phyloP scores from a whole-genome alignment of 345 rosid genomes.

The Eucalyptus coolabah region DNA sequence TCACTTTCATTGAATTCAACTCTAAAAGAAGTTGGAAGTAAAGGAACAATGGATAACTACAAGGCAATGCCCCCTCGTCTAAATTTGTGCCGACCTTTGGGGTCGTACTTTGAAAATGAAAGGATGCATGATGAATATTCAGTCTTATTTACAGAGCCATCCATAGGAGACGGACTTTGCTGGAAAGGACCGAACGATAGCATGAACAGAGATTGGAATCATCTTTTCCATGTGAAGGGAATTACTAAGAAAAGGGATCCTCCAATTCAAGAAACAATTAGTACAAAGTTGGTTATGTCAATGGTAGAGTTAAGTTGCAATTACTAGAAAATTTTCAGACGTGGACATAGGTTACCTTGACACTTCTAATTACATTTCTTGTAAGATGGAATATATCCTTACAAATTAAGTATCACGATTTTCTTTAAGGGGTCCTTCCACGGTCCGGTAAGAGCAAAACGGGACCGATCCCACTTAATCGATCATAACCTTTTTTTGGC shows the following conservation, averaged over 20 bases:
- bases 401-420: not conserved
- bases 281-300: not conserved
- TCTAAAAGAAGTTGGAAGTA: not conserved
- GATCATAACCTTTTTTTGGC: not conserved
- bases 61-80: not conserved
- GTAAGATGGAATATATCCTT: not conserved
- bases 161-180: not conserved
- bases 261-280: not conserved
- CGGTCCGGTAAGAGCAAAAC: not conserved
- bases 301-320: not conserved
- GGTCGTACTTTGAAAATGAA: not conserved
- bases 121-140: not conserved
- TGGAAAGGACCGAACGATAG: not conserved
- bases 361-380: not conserved
- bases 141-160: not conserved
- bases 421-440: not conserved
- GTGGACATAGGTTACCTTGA: not conserved
- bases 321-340: not conserved
- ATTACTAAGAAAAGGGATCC: not conserved
- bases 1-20: not conserved
- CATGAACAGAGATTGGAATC: not conserved
- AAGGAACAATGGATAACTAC: accelerated
- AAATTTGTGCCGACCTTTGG: not conserved
- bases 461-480: not conserved
- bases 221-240: not conserved